These are phyloP conservation scores for Trichoderma sp. DNA, from an alignment of 2,329 filamentous ascomycete species.

Conservation along the genomic window DNA sequence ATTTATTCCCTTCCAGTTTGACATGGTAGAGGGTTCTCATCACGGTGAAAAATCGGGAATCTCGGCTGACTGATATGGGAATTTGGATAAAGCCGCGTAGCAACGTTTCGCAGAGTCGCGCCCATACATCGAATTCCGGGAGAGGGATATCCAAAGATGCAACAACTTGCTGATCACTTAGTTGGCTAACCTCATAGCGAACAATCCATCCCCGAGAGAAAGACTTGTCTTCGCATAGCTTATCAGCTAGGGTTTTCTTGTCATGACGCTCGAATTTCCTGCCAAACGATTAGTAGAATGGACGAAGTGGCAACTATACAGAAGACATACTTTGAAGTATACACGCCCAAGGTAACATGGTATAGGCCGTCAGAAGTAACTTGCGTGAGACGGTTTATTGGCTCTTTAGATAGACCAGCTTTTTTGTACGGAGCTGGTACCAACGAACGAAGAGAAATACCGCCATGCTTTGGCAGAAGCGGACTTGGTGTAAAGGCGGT, in stretches of 20 bases:
- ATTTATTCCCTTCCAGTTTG: neutral
- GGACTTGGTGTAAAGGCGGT: neutral
- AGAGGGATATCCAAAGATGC: neutral
- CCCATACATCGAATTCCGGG: neutral
- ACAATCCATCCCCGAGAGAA: neutral
- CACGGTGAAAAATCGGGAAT: neutral
- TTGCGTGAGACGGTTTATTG: neutral
- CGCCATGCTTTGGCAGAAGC: neutral
- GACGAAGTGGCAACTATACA: neutral
- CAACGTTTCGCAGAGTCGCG: neutral
- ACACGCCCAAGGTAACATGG: neutral
- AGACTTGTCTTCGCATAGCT: neutral
- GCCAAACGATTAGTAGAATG: neutral
- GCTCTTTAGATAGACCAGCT: neutral
- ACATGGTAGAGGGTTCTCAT: neutral
- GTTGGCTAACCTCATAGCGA: neutral
- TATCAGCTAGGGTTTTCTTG: neutral
- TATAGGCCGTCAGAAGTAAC: neutral
- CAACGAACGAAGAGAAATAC: neutral
- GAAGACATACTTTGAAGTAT: neutral
- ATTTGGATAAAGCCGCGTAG: neutral
- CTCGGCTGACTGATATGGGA: neutral
- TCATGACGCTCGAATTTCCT: neutral
- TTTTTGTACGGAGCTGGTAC: neutral
- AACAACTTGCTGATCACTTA: neutral